Conservation (phyloP, 345 rosid species). For the Bruguiera sexangula region DNA sequence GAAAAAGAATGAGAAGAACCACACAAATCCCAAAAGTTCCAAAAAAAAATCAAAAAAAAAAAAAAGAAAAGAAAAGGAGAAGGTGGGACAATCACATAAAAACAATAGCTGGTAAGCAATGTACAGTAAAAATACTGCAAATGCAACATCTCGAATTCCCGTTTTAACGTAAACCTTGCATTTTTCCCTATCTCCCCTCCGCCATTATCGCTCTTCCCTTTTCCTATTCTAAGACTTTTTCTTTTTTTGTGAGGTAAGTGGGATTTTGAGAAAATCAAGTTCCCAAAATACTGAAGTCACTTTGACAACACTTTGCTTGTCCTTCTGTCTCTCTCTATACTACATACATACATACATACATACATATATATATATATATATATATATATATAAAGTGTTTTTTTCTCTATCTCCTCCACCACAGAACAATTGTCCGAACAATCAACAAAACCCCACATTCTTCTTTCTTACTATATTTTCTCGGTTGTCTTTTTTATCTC, state of each 20-base stretch:
- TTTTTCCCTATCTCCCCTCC: background rate
- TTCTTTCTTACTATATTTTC: background rate
- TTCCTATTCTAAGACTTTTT: background rate
- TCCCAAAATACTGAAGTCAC: background rate
- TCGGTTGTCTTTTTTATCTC: background rate
- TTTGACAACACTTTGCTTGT: slow-evolving; percentile 17
- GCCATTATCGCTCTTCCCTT: background rate
- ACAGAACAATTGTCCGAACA: slow-evolving; percentile 34
- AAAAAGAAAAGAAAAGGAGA: too few relatives aligned
- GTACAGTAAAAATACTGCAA: too few relatives aligned
- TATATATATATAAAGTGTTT: too few relatives aligned
- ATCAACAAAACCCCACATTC: background rate
- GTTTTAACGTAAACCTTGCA: background rate
- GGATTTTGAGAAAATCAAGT: background rate
- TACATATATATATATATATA: too few relatives aligned
- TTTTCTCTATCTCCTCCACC: slow-evolving; percentile 3
- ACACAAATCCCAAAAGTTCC: too few relatives aligned
- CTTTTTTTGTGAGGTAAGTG: background rate
- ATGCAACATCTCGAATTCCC: too few relatives aligned
- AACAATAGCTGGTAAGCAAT: too few relatives aligned
- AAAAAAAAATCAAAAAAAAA: too few relatives aligned
- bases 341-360: background rate
- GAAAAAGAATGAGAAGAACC: background rate
- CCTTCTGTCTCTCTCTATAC: slow-evolving; percentile 15
- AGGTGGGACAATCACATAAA: too few relatives aligned